Percentiles rank a stretch among this genome's conserved stretches.
phyloP scores from a whole-genome alignment of 2,329 filamentous ascomycete genomes.

The Daldinia eschscholtzii region DNA sequence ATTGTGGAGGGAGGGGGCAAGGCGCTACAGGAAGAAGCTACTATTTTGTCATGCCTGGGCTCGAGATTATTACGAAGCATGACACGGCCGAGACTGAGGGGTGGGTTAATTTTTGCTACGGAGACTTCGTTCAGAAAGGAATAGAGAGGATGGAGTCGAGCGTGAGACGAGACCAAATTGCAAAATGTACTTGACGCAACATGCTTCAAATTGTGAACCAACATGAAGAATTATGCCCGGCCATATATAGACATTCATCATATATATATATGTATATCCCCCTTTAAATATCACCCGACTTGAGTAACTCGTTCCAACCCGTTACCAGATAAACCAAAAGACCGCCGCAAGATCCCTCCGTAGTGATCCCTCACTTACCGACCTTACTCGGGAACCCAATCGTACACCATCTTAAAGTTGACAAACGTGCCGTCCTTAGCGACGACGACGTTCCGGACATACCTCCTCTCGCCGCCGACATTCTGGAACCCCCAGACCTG shows the following conservation, averaged over 20 bases:
- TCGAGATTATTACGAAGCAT: conserved; percentile 23
- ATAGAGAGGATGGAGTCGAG: conserved; percentile 1
- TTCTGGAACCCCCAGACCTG: conserved; percentile 73
- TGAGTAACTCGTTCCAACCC: background rate
- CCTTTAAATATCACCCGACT: background rate
- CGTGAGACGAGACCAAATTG: background rate
- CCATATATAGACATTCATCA: conserved; percentile 14
- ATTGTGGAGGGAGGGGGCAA: background rate
- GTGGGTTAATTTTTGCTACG: conserved; percentile 20
- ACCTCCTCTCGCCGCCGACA: conserved; percentile 64
- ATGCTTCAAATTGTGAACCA: conserved; percentile 6
- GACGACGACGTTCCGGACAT: conserved; percentile 66
- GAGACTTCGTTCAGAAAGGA: conserved; percentile 21
- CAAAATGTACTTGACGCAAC: background rate
- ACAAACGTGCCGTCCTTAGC: conserved; percentile 60
- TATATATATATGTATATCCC: background rate
- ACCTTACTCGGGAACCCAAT: conserved; percentile 56
- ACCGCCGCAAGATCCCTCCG: background rate
- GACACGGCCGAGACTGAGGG: conserved; percentile 23
- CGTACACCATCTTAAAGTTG: conserved; percentile 68
- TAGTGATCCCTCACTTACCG: background rate
- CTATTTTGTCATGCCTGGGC: conserved; percentile 11
- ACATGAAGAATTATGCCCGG: conserved; percentile 2
- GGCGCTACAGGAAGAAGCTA: conserved; percentile 24
- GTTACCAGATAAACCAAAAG: background rate